phyloP scores from a whole-genome alignment of 352 stramenopile species.

The Pythium dissotocum region DNA sequence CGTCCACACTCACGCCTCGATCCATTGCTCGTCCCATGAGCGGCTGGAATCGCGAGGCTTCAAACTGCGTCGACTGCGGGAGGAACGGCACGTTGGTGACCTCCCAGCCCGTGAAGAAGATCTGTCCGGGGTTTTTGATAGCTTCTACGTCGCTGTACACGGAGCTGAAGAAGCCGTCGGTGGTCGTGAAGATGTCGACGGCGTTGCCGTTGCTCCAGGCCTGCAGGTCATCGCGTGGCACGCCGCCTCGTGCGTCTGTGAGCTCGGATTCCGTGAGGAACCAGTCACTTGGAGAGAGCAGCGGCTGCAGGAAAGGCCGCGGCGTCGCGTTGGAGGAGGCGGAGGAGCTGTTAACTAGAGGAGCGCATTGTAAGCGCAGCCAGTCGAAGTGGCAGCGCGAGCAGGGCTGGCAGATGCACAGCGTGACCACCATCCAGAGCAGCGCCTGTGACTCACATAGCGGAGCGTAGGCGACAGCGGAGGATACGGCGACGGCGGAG shows the following conservation, averaged over 20 bases:
- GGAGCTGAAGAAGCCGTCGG: conserved; percentile 32
- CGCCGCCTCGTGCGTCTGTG: conserved; percentile 27
- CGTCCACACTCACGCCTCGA: conserved; percentile 20
- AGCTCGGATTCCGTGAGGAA: conserved; percentile 37
- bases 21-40: conserved; percentile 19
- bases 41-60: conserved; percentile 18
- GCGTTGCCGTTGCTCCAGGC: conserved; percentile 26
- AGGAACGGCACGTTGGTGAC: conserved; percentile 29
- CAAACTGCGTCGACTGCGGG: conserved; percentile 7
- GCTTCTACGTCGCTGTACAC: conserved; percentile 31
- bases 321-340: conserved; percentile 6
- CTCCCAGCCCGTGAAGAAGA: conserved; percentile 29
- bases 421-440: conserved; percentile 24
- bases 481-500: no score
- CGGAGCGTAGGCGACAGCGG: background rate
- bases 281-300: conserved; percentile 28
- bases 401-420: conserved; percentile 41
- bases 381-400: conserved; percentile 33
- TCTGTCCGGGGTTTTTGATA: conserved; percentile 5
- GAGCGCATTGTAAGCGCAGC: conserved; percentile 20
- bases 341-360: background rate
- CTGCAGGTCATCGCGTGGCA: conserved; percentile 25
- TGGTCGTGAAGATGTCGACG: conserved; percentile 30
- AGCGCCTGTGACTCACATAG: conserved; percentile 18
- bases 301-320: conserved; percentile 27